Percentiles rank a stretch among this genome's conserved stretches.
These are phyloP conservation scores for Mortierella antarctica DNA, from an alignment of 192 early-diverging fungal genomes.

Conservation along the genomic window DNA sequence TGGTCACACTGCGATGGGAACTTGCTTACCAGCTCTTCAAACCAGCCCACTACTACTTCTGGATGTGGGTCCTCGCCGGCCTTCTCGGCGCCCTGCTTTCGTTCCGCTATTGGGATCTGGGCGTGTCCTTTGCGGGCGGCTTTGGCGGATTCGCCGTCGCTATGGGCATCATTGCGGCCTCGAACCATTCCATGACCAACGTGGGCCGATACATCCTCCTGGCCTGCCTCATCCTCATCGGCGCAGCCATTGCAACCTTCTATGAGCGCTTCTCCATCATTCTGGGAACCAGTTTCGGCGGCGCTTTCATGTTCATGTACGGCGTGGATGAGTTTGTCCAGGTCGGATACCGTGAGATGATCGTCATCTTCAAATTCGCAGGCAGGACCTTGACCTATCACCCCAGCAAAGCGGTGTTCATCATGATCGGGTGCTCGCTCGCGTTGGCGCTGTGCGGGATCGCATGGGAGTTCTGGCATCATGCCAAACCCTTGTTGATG, in stretches of 20 bases:
- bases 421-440: constrained; percentile 31
- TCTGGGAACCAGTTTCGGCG: constrained; percentile 56
- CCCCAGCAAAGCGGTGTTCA: constrained; percentile 14
- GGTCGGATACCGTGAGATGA: constrained; percentile 56
- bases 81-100: constrained; percentile 13
- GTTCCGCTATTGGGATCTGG: constrained; percentile 45
- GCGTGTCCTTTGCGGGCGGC: constrained; percentile 28
- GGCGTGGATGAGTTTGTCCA: constrained; percentile 65
- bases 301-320: constrained; percentile 59
- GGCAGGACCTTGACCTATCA: constrained; percentile 27
- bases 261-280: constrained; percentile 58
- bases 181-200: constrained; percentile 1
- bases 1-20: constrained; percentile 16
- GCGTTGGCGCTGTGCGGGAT: constrained; percentile 20
- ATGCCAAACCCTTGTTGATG: constrained; percentile 28
- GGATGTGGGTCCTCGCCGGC: constrained; percentile 37
- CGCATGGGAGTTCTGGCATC: constrained; percentile 36
- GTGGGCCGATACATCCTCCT: constrained; percentile 8
- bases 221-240: constrained; percentile 37
- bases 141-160: constrained; percentile 42
- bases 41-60: constrained; percentile 25
- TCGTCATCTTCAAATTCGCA: constrained; percentile 26
- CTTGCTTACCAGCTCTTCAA: constrained; percentile 22
- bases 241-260: constrained; percentile 39
- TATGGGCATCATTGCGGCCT: constrained; percentile 37